Conservation (phyloP, 805 yeast genomes). For the Vanderwaltozyma polyspora region DNA sequence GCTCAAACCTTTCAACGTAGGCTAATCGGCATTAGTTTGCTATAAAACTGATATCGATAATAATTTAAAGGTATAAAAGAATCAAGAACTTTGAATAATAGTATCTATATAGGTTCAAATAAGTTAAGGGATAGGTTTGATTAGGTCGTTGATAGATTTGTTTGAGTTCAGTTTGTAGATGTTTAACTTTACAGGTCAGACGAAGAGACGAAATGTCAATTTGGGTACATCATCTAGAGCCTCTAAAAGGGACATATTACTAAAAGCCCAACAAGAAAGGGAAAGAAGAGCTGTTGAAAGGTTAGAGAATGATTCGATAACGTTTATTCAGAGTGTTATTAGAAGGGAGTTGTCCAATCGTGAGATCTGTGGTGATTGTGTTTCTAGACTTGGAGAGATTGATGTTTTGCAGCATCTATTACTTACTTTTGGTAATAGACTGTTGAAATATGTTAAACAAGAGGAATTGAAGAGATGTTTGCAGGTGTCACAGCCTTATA, state of each 20-base stretch:
- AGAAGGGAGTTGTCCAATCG: slow-evolving; percentile 24
- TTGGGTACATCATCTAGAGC: slow-evolving; percentile 38
- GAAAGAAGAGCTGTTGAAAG: slow-evolving; percentile 50
- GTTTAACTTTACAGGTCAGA: slow-evolving; percentile 57
- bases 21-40: no score
- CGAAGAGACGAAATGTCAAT: slow-evolving; percentile 46
- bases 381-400: slow-evolving; percentile 5
- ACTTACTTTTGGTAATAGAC: slow-evolving; percentile 24
- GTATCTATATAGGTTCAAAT: no score
- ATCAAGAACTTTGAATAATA: no score
- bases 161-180: no score
- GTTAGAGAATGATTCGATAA: slow-evolving; percentile 37
- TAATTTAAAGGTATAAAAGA: no score
- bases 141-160: no score
- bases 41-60: no score
- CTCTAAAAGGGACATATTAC: slow-evolving; percentile 37
- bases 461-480: slow-evolving; percentile 6
- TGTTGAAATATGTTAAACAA: slow-evolving; percentile 8
- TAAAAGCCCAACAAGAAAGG: slow-evolving; percentile 56
- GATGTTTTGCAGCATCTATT: slow-evolving; percentile 20
- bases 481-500: slow-evolving; percentile 3
- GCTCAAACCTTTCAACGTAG: no score
- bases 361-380: background rate
- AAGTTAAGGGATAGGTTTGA: no score
- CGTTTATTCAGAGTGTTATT: slow-evolving; percentile 38